Evolutionary conservation across 2,329 filamentous ascomycete genomes (phyloP).

Genomic region (Diaporthe australafricana): DNA sequence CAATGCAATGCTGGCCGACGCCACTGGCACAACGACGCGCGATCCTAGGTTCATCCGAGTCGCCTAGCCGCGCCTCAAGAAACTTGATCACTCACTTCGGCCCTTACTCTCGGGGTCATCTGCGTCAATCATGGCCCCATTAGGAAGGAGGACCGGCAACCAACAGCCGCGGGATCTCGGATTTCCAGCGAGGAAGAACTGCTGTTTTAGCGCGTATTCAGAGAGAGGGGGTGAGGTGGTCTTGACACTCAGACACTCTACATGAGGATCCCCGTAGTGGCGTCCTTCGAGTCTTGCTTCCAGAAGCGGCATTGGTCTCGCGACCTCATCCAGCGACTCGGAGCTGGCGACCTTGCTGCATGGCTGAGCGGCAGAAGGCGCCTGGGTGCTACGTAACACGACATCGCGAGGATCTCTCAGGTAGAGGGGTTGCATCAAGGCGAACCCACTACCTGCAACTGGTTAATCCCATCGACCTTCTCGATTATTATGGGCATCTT

Average conservation of each 20-base stretch:
- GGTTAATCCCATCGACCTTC: background rate
- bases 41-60: background rate
- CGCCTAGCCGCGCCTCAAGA: background rate
- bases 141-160: slow-evolving; percentile 15
- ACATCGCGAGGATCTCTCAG: background rate
- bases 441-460: background rate
- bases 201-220: background rate
- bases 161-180: background rate
- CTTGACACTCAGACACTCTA: no score
- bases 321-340: no score
- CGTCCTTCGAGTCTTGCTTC: background rate
- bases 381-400: background rate
- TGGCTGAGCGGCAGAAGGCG: background rate
- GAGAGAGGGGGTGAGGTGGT: background rate
- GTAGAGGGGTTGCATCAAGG: background rate
- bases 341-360: background rate
- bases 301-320: background rate
- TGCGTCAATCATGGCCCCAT: background rate
- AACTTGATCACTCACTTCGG: background rate
- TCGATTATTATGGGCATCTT: background rate
- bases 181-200: background rate
- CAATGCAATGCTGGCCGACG: no score
- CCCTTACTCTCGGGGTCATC: background rate
- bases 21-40: background rate
- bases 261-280: background rate